Base-by-base conservation (phyloP, 106 monocot genomes). In the Posidonia australis region DNA sequence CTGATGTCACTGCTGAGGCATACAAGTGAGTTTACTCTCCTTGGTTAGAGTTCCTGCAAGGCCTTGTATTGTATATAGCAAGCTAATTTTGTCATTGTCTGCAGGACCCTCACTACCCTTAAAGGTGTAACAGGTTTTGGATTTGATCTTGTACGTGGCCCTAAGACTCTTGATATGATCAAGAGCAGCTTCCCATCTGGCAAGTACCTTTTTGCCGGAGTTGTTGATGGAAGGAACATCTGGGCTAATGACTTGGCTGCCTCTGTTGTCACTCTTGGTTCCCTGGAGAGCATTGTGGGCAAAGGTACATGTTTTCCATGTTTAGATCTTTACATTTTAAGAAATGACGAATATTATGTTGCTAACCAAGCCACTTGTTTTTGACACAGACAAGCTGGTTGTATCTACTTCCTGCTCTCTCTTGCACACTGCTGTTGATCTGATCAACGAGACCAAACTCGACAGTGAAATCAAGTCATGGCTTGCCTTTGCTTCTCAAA, bases 341-440 rank as follows among this genome's bases (percentile, higher is more conserved):
- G 36, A 36, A 36, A 36, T 36, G 36, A 2, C 7, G 36, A 36
- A 36, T 4, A 36, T 36, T 36, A 7, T 36, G 36, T 36, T 36
- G 36, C 36, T 7, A 36, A 36, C 36, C 2, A 2, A 36, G 36
- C 26, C 14, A 49, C 30, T 31, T 59, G 0, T 49, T n/a, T 71
- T 2, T 22, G 47, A 19, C 64, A 25, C 72, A 87, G 87, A 87
- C 66, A 87, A 87, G 69, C 77, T 87, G 60, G 87, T 87, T 30
- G 87, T 87, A 25, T 87, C 87, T 9, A 87, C 87, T 58, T 87
- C 87, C 11, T 87, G 87, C 66, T 87, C 87, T 5, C 83, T 87
- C 30, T 64, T 75, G 65, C 80, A 80, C 75, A 80, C 80, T 44
- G 80, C 80, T 49, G 80, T 80, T 18, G 80, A 80, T 67, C 46